A percentile compares a stretch with the other conserved stretches of the same genome.
phyloP scores from a whole-genome alignment of 2,329 filamentous ascomycete genomes.

The Bretziella fagacearum region DNA sequence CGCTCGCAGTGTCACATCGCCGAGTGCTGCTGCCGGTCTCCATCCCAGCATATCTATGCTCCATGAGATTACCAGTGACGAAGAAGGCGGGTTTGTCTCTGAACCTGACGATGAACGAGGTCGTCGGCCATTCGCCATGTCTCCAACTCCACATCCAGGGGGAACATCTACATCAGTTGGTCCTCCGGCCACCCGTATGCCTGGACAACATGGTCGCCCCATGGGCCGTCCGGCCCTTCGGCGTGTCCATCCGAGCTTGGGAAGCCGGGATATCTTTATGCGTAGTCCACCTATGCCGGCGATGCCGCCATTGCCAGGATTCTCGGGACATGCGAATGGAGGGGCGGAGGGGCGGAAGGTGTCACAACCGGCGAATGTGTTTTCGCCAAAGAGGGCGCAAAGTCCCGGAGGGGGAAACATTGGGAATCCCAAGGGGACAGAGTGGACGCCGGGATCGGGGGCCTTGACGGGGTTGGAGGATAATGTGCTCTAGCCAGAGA shows the following conservation, averaged over 20 bases:
- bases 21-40: constrained; percentile 41
- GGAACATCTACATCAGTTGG: neutral
- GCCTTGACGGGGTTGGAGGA: constrained; percentile 4
- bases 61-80: constrained; percentile 50
- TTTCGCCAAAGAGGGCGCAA: neutral
- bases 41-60: constrained; percentile 22
- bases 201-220: neutral
- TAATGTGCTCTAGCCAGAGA: constrained; percentile 5
- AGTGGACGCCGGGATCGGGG: neutral
- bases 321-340: neutral
- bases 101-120: constrained; percentile 50
- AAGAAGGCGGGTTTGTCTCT: constrained; percentile 64
- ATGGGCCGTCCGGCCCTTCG: constrained; percentile 3
- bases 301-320: constrained; percentile 1
- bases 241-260: constrained; percentile 2
- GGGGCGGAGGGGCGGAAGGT: neutral
- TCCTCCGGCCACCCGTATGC: neutral
- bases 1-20: constrained; percentile 69
- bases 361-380: neutral
- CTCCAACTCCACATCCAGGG: constrained; percentile 21
- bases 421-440: neutral
- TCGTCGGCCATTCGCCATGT: constrained; percentile 17
- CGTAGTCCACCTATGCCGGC: constrained; percentile 3
- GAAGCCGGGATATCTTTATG: constrained; percentile 7
- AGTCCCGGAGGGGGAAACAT: neutral